Evolutionary conservation across 2,329 filamentous ascomycete species (phyloP).

Genomic region (Pseudogymnoascus sp.): DNA sequence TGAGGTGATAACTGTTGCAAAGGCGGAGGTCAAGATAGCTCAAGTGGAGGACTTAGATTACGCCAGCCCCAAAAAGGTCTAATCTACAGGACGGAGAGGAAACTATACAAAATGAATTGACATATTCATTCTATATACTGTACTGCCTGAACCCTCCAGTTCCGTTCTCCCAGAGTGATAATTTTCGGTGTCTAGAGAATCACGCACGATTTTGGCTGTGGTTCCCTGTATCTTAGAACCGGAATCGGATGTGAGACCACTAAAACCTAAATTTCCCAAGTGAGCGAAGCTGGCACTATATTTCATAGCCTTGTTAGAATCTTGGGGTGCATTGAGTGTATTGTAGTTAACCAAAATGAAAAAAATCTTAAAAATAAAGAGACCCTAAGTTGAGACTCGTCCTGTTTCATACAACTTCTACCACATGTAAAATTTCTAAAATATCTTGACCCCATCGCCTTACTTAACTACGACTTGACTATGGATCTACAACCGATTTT

Average conservation of each 20-base stretch:
- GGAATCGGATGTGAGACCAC: background rate
- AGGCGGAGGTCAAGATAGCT: background rate
- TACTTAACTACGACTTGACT: too few species aligned
- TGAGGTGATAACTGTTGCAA: background rate
- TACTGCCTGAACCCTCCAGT: background rate
- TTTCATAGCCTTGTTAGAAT: background rate
- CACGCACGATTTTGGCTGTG: background rate
- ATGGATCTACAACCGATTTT: too few species aligned
- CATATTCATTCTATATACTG: background rate
- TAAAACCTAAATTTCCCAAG: background rate
- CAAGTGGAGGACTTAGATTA: background rate
- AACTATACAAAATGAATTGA: background rate
- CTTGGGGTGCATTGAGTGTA: background rate
- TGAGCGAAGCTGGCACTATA: background rate
- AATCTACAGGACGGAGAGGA: background rate
- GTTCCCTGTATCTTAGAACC: background rate
- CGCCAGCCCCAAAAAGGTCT: background rate
- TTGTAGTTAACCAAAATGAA: background rate
- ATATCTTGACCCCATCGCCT: background rate
- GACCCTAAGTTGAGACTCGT: background rate
- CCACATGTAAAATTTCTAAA: background rate
- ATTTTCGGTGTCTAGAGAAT: background rate
- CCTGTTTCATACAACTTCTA: background rate
- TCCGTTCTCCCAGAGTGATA: background rate
- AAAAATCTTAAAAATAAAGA: background rate